phyloP scores from a whole-genome alignment of 257 asterid genomes.

The Penstemon eatonii region DNA sequence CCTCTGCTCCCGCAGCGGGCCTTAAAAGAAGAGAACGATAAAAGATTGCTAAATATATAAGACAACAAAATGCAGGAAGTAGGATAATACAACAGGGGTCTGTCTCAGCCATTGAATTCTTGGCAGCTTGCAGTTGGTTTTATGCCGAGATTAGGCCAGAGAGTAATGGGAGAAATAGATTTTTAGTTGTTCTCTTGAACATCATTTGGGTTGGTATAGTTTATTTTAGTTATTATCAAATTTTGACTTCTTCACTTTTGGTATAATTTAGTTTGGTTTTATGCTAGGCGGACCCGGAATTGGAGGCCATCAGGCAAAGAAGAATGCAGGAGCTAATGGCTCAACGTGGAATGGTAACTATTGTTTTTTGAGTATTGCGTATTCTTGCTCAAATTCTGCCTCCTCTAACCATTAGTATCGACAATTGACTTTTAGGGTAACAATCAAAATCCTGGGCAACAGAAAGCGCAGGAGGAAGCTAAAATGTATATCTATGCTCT shows the following conservation, averaged over 20 bases:
- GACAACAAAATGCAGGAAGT: conserved; percentile 8
- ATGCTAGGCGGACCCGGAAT: conserved; percentile 86
- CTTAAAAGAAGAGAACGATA: background rate
- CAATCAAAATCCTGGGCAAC: conserved; percentile 68
- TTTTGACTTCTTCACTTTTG: background rate
- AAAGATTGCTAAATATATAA: conserved; percentile 13
- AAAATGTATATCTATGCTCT: conserved; percentile 58
- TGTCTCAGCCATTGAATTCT: background rate
- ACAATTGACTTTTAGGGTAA: conserved; percentile 54
- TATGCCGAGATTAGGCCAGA: background rate
- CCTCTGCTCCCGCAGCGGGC: too few relatives aligned
- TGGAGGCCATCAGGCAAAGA: conserved; percentile 97
- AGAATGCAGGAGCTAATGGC: conserved; percentile 99
- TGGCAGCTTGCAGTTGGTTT: background rate
- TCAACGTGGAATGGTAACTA: conserved; percentile 60
- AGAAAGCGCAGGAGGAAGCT: conserved; percentile 88
- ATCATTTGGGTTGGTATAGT: conserved; percentile 2
- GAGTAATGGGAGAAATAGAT: background rate
- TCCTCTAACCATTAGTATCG: conserved; percentile 20
- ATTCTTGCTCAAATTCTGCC: conserved; percentile 1
- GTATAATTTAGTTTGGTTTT: conserved; percentile 16
- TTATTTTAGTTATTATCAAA: background rate
- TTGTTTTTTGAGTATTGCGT: background rate
- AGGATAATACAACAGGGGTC: background rate
- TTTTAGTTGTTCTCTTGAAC: background rate